Base-by-base conservation (phyloP, 352 stramenopile species). In the Thalassiosira livingstoniorum region DNA sequence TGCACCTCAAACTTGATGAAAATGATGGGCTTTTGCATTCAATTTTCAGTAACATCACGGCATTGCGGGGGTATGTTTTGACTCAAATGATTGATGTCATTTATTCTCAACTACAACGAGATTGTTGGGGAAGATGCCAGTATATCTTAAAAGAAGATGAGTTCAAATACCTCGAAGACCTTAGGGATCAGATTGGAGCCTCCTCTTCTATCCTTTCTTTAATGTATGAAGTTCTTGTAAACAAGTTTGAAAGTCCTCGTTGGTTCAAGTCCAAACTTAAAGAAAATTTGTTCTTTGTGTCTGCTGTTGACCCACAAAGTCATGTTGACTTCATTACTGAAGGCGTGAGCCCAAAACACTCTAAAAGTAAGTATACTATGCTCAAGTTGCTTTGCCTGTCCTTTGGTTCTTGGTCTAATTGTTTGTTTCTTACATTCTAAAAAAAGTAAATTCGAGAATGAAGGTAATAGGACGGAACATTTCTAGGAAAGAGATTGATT, bases 41-140 rank as follows among this genome's bases (percentile, higher is more conserved):
- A 73, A 71, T 82, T n/a, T 83, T 82, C 61, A 39, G 64, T 25
- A 78, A 81, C 0, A 29, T 23, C 23, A 31, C 37, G 29, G 15
- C 2, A 4, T 43, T 83, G 13, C 68, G 58, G 29, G 64, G 74
- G 60, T 70, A 78, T 54, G 53, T 86, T 37, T 23, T 88, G 43
- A 54, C 74, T 39, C 70, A 85, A 62, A 72, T 83, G 37, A 72
- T 88, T 58, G 82, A 88, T 61, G 64, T 67, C n/a, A 51, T 88
- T 21, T 88, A 83, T 55, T 85, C 82, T 58, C 80, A 87, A 45
- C 64, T 87, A 25, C 43, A 81, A 15, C 80, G 75, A 60, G 47
- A 75, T 27, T 74, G 78, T 31, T 88, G 83, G 71, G 76, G 70
- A 51, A 29, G 34, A 54, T 69, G 63, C 2, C 63, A n/a, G n/a